phyloP scores from a whole-genome alignment of 805 yeast genomes.

The Pichia thaimueangensis region DNA sequence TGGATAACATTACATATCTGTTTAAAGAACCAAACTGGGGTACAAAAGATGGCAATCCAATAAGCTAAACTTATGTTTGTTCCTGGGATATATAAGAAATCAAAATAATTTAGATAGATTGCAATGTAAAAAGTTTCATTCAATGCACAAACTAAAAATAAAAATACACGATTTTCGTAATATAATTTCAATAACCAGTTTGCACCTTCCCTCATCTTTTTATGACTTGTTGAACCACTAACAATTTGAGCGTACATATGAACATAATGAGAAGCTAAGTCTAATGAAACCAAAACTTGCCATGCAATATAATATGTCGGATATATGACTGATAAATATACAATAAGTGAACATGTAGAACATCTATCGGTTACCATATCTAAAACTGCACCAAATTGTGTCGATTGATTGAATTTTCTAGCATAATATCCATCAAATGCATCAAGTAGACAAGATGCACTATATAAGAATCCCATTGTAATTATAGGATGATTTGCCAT shows the following conservation, averaged over 20 bases:
- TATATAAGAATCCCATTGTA: slow-evolving; percentile 67
- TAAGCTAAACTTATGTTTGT: slow-evolving; percentile 27
- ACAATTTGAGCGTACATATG: slow-evolving; percentile 94
- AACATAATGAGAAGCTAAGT: slow-evolving; percentile 91
- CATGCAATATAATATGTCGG: slow-evolving; percentile 64
- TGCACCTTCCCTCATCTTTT: slow-evolving; percentile 65
- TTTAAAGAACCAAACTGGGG: slow-evolving; percentile 87
- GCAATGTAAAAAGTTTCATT: slow-evolving; percentile 93
- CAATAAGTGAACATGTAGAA: slow-evolving; percentile 89
- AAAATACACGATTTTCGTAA: slow-evolving; percentile 77
- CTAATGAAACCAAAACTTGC: slow-evolving; percentile 80
- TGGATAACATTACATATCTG: slow-evolving; percentile 88
- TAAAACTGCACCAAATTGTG: slow-evolving; percentile 90
- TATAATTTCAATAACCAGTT: slow-evolving; percentile 74
- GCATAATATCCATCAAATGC: slow-evolving; percentile 98
- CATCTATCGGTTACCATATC: slow-evolving; percentile 99
- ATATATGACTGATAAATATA: slow-evolving; percentile 74
- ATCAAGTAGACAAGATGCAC: slow-evolving; percentile 85
- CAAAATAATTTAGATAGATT: slow-evolving; percentile 68
- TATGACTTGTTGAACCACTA: slow-evolving; percentile 77
- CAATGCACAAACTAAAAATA: slow-evolving; percentile 85
- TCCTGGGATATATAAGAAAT: slow-evolving; percentile 36
- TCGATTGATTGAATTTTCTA: slow-evolving; percentile 78
- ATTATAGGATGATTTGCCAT: slow-evolving; percentile 81
- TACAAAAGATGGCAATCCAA: slow-evolving; percentile 43